Conservation (phyloP, 2,329 filamentous ascomycete genomes). For the Pseudocercospora pini-densiflorae region DNA sequence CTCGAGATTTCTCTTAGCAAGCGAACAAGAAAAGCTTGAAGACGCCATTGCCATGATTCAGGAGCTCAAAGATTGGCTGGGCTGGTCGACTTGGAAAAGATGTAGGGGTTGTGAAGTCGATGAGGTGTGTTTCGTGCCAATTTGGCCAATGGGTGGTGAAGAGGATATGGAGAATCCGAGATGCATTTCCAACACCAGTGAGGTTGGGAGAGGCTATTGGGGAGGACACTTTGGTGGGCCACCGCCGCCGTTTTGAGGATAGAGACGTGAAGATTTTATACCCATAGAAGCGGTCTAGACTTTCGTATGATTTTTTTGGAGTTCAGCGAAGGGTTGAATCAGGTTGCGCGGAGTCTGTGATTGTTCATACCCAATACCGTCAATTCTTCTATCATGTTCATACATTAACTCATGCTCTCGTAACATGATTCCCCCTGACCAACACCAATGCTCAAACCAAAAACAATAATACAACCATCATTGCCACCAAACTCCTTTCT, state of each 20-base stretch:
- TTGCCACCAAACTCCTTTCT: neutral
- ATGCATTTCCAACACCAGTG: conserved; percentile 44
- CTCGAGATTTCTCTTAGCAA: conserved; percentile 37
- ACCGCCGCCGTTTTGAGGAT: neutral
- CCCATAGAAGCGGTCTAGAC: neutral
- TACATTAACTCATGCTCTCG: neutral
- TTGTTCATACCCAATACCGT: neutral
- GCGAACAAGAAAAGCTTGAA: conserved; percentile 16
- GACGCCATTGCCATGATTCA: conserved; percentile 42
- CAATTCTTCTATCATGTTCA: neutral
- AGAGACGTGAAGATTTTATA: neutral
- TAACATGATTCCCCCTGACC: neutral
- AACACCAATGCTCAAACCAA: neutral
- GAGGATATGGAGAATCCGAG: conserved; percentile 59
- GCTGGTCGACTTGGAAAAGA: conserved; percentile 65
- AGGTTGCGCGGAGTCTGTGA: neutral
- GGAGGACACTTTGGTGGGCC: conserved; percentile 15
- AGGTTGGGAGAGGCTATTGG: conserved; percentile 30
- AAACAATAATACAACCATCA: neutral
- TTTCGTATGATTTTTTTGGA: neutral
- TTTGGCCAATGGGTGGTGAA: conserved; percentile 63
- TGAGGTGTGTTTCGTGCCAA: conserved; percentile 65
- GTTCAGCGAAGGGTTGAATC: neutral
- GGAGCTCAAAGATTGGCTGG: conserved; percentile 55
- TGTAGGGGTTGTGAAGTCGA: conserved; percentile 58